Conservation (phyloP, 768 basidiomycete genomes). For the Leccinum ochraceum region DNA sequence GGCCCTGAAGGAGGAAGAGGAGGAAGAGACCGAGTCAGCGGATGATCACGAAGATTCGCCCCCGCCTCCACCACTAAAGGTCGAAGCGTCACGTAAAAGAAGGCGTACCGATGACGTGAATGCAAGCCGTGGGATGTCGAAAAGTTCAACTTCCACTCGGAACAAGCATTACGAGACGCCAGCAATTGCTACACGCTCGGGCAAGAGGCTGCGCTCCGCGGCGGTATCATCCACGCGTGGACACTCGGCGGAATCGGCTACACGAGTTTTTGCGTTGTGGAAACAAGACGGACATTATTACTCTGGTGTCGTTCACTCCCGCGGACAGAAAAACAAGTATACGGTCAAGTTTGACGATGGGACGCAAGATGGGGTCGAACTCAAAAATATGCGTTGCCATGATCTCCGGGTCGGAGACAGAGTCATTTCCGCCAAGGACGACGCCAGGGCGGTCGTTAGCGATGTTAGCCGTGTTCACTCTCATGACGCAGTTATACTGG, state of each 20-base stretch:
- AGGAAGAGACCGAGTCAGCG: constrained; percentile 38
- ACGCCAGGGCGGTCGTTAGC: constrained; percentile 31
- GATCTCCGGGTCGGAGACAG: constrained; percentile 56
- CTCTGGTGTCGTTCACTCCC: constrained; percentile 53
- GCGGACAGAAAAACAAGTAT: constrained; percentile 37
- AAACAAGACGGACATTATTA: constrained; percentile 59
- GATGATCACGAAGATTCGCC: constrained; percentile 42
- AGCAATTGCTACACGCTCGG: constrained; percentile 35
- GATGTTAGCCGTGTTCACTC: constrained; percentile 35
- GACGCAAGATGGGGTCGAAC: constrained; percentile 45
- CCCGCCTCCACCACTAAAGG: constrained; percentile 28
- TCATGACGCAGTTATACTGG: constrained; percentile 37
- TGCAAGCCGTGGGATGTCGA: constrained; percentile 23
- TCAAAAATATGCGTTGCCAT: constrained; percentile 55
- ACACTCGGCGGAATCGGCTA: constrained; percentile 32
- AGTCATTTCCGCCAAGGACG: constrained; percentile 42
- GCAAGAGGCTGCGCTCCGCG: constrained; percentile 44
- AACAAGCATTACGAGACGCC: constrained; percentile 28
- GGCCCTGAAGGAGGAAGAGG: constrained; percentile 37
- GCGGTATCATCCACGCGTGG: constrained; percentile 29
- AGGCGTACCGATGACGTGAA: constrained; percentile 39
- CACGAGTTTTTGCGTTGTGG: constrained; percentile 75
- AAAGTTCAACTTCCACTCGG: constrained; percentile 29
- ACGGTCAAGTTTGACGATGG: constrained; percentile 69
- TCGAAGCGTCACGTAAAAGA: constrained; percentile 40